A percentile compares a stretch with the other conserved stretches of the same genome.
These are phyloP conservation scores for Nannochloropsis oceanica DNA, from an alignment of 108 stramenopile genomes.

Conservation along the genomic window DNA sequence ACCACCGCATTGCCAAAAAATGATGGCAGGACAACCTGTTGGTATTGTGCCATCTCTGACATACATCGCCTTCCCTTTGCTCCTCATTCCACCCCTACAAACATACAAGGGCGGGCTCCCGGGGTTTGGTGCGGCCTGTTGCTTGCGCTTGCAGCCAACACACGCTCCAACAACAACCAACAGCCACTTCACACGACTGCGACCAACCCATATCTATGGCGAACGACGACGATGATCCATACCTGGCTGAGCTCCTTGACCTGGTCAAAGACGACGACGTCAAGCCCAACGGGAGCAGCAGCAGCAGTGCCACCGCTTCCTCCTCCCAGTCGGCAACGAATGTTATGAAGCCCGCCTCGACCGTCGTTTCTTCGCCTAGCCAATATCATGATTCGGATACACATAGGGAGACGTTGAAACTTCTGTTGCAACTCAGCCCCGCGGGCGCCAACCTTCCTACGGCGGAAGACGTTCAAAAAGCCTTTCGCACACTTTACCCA, in stretches of 20 bases:
- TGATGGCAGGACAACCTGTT: too few species aligned
- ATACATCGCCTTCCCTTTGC: too few species aligned
- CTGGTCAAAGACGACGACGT: not conserved
- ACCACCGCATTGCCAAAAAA: too few species aligned
- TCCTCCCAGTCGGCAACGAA: not conserved
- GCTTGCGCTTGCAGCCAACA: too few species aligned
- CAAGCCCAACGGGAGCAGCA: not conserved
- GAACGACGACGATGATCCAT: not conserved
- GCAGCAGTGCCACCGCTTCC: not conserved
- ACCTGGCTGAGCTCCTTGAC: not conserved
- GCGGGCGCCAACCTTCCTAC: not conserved
- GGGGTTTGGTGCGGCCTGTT: too few species aligned
- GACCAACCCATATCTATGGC: not conserved
- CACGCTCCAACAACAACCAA: too few species aligned
- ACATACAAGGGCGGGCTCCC: too few species aligned
- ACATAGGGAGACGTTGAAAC: not conserved
- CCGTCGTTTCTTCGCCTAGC: too few species aligned
- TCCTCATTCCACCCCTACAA: too few species aligned
- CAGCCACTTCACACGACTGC: too few species aligned
- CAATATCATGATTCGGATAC: not conserved
- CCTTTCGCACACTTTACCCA: not conserved
- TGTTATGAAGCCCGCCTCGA: not conserved
- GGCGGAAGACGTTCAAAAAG: not conserved
- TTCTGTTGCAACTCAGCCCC: not conserved
- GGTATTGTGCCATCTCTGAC: too few species aligned